Evolutionary conservation across 2,329 filamentous ascomycete species (phyloP).

Genomic region (Aspergillus sp.): DNA sequence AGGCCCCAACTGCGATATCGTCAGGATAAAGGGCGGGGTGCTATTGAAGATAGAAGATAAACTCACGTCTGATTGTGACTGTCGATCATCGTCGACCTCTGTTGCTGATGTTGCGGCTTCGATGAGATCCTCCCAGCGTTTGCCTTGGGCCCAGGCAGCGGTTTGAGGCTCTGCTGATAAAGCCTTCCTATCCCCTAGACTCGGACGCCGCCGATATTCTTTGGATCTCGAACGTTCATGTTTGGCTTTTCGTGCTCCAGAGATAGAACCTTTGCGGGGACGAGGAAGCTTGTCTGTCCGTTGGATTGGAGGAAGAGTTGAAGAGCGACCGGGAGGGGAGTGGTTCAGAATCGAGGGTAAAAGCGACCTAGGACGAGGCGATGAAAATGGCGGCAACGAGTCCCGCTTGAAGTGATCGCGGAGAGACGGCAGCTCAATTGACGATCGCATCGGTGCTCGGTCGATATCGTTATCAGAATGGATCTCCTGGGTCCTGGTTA

Average conservation of each 20-base stretch:
- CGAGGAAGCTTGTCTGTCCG: slow-evolving; percentile 69
- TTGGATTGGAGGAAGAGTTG: slow-evolving; percentile 81
- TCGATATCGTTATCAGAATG: slow-evolving; percentile 69
- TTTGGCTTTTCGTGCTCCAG: slow-evolving; percentile 69
- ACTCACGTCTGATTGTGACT: slow-evolving; percentile 76
- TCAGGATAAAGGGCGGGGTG: neutral
- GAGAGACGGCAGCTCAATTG: slow-evolving; percentile 72
- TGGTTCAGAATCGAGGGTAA: slow-evolving; percentile 76
- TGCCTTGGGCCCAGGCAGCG: slow-evolving; percentile 71
- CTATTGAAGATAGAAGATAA: neutral
- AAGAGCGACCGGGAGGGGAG: slow-evolving; percentile 83
- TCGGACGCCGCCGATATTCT: slow-evolving; percentile 70
- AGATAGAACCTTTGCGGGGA: slow-evolving; percentile 82
- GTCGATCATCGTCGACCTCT: slow-evolving; percentile 80
- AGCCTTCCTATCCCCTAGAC: slow-evolving; percentile 76
- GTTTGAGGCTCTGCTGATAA: slow-evolving; percentile 80
- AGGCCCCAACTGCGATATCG: slow-evolving; percentile 32
- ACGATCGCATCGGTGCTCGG: slow-evolving; percentile 60
- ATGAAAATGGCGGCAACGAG: slow-evolving; percentile 64
- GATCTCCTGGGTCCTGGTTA: slow-evolving; percentile 58
- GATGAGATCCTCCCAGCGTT: slow-evolving; percentile 94
- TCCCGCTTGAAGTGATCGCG: slow-evolving; percentile 70
- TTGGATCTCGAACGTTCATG: slow-evolving; percentile 81
- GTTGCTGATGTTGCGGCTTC: slow-evolving; percentile 91
- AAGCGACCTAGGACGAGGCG: slow-evolving; percentile 66